Conservation (phyloP, 2,329 filamentous ascomycete species). For the Talaromyces marneffei region DNA sequence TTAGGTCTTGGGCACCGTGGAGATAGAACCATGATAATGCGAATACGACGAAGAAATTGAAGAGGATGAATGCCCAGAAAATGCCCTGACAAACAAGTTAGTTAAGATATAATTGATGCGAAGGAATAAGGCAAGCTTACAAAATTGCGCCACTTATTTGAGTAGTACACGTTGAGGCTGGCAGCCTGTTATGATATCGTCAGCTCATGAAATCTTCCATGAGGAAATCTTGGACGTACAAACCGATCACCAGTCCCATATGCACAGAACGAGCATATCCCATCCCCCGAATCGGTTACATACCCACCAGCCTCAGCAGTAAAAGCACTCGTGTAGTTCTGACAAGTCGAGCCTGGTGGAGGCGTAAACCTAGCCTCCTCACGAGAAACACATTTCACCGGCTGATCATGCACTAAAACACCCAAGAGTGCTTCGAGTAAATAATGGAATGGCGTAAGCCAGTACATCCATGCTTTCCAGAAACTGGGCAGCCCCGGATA, state of each 20-base stretch:
- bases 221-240: conserved; percentile 28
- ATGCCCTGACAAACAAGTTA: conserved; percentile 42
- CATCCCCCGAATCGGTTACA: conserved; percentile 50
- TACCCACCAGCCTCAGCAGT: conserved; percentile 55
- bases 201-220: background rate
- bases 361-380: conserved; percentile 58
- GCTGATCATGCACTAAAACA: conserved; percentile 50
- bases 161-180: conserved; percentile 56
- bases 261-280: conserved; percentile 60
- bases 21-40: conserved; percentile 52
- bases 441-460: conserved; percentile 63
- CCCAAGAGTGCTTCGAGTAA: conserved; percentile 58
- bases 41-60: conserved; percentile 56
- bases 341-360: conserved; percentile 55
- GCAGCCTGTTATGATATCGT: conserved; percentile 21
- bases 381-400: conserved; percentile 49
- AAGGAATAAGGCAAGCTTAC: conserved; percentile 22
- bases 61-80: conserved; percentile 58
- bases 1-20: conserved; percentile 29
- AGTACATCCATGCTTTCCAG: conserved; percentile 63
- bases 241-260: conserved; percentile 58
- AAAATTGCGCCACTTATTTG: conserved; percentile 61
- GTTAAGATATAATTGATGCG: background rate
- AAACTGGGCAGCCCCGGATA: conserved; percentile 58
- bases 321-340: conserved; percentile 53